Percentiles rank a stretch among this genome's conserved stretches.
Evolutionary conservation across 148 eudicot species (phyloP).

Genomic region (Rhododendron griersonianum): DNA sequence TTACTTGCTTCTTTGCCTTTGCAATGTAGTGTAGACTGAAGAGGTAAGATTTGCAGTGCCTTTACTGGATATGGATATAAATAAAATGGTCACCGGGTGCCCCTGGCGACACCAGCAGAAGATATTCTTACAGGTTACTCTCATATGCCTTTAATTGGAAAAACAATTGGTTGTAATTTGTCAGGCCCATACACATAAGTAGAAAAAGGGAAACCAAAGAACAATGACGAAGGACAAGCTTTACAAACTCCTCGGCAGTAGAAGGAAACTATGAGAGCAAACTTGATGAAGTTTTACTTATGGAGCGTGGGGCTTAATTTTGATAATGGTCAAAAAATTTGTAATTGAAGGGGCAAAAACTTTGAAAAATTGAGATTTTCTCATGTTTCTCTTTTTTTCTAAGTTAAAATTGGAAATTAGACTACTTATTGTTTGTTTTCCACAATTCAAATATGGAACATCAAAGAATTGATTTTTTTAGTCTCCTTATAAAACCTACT

Average conservation of each 20-base stretch:
- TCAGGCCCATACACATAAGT: neutral
- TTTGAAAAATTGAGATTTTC: neutral
- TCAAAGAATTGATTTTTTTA: neutral
- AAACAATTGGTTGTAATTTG: neutral
- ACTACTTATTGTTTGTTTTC: neutral
- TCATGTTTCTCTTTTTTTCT: neutral
- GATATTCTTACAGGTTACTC: slow-evolving; percentile 68
- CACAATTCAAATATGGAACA: neutral
- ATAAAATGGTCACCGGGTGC: slow-evolving; percentile 60
- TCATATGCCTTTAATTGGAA: neutral
- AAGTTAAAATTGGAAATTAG: neutral
- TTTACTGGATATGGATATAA: slow-evolving; percentile 69
- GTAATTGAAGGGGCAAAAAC: neutral
- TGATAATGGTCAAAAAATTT: neutral
- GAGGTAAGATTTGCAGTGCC: slow-evolving; percentile 94
- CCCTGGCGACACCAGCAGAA: slow-evolving; percentile 84
- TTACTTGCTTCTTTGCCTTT: slow-evolving; percentile 25
- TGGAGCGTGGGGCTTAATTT: neutral
- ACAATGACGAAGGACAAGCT: neutral
- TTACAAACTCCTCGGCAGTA: neutral
- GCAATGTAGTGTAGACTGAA: slow-evolving; percentile 69
- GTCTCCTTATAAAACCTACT: neutral
- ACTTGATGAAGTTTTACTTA: neutral
- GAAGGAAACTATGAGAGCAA: neutral
- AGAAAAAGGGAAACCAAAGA: neutral